phyloP scores from a whole-genome alignment of 2,329 filamentous ascomycete genomes.

The Xylariaceae sp. region DNA sequence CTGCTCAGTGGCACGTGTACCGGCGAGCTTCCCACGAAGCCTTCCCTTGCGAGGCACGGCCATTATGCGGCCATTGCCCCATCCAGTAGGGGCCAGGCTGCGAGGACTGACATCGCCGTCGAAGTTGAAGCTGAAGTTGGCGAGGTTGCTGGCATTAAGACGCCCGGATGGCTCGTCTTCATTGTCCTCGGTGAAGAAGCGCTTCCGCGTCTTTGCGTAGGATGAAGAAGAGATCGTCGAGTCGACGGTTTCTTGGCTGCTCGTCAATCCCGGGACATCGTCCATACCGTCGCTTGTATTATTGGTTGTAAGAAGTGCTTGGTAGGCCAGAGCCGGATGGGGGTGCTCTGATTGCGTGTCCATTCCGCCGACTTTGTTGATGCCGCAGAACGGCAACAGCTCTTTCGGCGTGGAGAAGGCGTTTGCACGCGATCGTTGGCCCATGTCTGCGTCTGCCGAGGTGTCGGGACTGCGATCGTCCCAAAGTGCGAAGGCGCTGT shows the following conservation, averaged over 20 bases:
- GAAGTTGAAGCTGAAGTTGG: constrained; percentile 19
- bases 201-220: constrained; percentile 37
- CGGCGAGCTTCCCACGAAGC: constrained; percentile 15
- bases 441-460: constrained; percentile 9
- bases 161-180: constrained; percentile 24
- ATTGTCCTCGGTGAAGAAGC: constrained; percentile 41
- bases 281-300: constrained; percentile 10
- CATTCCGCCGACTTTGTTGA: constrained; percentile 70
- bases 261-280: constrained; percentile 44
- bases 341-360: constrained; percentile 50
- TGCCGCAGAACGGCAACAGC: constrained; percentile 74
- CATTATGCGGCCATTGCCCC: constrained; percentile 39
- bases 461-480: constrained; percentile 24
- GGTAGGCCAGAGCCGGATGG: constrained; percentile 11
- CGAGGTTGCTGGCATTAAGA: constrained; percentile 19
- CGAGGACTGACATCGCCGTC: constrained; percentile 38
- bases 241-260: constrained; percentile 51
- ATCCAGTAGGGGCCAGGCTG: constrained; percentile 33
- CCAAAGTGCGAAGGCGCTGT: constrained; percentile 50
- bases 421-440: constrained; percentile 21
- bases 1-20: constrained; percentile 31
- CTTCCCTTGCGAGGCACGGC: constrained; percentile 39
- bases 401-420: constrained; percentile 45
- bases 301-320: constrained; percentile 8
- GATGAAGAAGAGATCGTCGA: constrained; percentile 26